phyloP scores from a whole-genome alignment of 2,329 filamentous ascomycete genomes.

The Aspergillus amoenus region DNA sequence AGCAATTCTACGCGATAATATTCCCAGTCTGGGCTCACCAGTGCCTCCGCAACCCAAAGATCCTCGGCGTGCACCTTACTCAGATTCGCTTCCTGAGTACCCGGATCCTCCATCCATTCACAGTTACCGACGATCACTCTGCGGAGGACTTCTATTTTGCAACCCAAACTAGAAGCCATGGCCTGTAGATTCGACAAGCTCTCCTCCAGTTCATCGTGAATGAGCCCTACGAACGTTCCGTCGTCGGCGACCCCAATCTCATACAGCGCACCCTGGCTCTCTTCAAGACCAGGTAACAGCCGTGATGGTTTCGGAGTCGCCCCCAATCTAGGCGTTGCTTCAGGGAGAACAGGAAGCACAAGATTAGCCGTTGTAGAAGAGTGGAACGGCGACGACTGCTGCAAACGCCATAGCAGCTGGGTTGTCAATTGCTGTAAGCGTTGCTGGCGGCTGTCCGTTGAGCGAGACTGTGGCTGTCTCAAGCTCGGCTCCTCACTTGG shows the following conservation, averaged over 20 bases:
- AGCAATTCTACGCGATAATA: slow-evolving; percentile 30
- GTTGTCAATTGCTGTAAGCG: slow-evolving; percentile 90
- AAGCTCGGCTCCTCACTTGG: slow-evolving; percentile 30
- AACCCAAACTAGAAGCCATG: slow-evolving; percentile 92
- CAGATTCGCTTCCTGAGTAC: slow-evolving; percentile 19
- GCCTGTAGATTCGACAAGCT: slow-evolving; percentile 79
- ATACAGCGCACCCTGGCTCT: slow-evolving; percentile 89
- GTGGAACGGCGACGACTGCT: slow-evolving; percentile 92
- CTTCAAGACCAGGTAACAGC: slow-evolving; percentile 74
- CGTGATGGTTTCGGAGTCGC: slow-evolving; percentile 53
- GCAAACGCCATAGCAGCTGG: slow-evolving; percentile 88
- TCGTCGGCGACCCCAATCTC: slow-evolving; percentile 97
- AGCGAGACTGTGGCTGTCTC: slow-evolving; percentile 47
- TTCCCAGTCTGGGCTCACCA: slow-evolving; percentile 73
- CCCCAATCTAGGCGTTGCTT: slow-evolving; percentile 60
- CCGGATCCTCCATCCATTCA: slow-evolving; percentile 51
- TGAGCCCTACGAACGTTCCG: slow-evolving; percentile 83
- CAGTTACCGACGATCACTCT: slow-evolving; percentile 84
- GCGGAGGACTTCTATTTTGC: slow-evolving; percentile 75
- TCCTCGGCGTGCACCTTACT: slow-evolving; percentile 47
- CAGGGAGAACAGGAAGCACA: slow-evolving; percentile 72
- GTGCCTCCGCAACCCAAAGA: slow-evolving; percentile 85
- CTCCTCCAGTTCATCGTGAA: slow-evolving; percentile 88
- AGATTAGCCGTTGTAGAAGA: slow-evolving; percentile 73
- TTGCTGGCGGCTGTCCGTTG: slow-evolving; percentile 73